These are phyloP conservation scores for Fusarium abutilonis DNA, from an alignment of 2,329 filamentous ascomycete genomes.

Conservation along the genomic window DNA sequence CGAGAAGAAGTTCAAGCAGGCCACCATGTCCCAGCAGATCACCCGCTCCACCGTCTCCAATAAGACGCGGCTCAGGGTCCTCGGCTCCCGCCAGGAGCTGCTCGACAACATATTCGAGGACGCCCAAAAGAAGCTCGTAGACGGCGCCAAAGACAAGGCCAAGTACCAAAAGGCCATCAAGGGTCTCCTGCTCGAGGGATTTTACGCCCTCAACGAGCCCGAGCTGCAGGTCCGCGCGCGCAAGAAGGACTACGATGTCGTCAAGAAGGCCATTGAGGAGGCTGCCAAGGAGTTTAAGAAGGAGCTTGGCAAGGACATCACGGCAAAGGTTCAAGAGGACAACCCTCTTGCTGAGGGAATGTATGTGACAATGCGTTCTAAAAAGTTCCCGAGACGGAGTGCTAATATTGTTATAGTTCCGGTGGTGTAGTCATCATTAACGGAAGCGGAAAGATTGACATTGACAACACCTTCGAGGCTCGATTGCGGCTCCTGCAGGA, in stretches of 20 bases:
- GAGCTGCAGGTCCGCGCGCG: conserved; percentile 78
- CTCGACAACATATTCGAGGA: conserved; percentile 89
- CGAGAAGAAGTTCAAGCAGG: conserved; percentile 99
- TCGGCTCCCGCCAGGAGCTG: conserved; percentile 87
- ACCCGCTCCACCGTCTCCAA: conserved; percentile 95
- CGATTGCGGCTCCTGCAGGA: conserved; percentile 85
- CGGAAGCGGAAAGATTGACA: conserved; percentile 91
- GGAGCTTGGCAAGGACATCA: conserved; percentile 73
- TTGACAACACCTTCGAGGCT: conserved; percentile 98
- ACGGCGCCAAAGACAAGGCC: conserved; percentile 71
- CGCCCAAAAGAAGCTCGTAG: conserved; percentile 75
- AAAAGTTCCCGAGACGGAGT: background rate
- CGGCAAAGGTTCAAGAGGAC: conserved; percentile 78
- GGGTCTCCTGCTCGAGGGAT: conserved; percentile 85
- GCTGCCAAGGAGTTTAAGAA: conserved; percentile 87
- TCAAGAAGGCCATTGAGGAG: conserved; percentile 80
- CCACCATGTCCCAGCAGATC: conserved; percentile 98
- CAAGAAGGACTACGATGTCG: conserved; percentile 79
- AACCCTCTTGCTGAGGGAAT: conserved; percentile 81
- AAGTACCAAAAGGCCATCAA: conserved; percentile 82
- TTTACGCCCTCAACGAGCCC: conserved; percentile 86
- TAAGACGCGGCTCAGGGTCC: conserved; percentile 90
- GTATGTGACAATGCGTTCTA: conserved; percentile 66
- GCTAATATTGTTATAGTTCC: conserved; percentile 64
- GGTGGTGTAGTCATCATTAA: conserved; percentile 86